Base-by-base conservation (phyloP, 441 rosid genomes). In the Biscutella laevigata region DNA sequence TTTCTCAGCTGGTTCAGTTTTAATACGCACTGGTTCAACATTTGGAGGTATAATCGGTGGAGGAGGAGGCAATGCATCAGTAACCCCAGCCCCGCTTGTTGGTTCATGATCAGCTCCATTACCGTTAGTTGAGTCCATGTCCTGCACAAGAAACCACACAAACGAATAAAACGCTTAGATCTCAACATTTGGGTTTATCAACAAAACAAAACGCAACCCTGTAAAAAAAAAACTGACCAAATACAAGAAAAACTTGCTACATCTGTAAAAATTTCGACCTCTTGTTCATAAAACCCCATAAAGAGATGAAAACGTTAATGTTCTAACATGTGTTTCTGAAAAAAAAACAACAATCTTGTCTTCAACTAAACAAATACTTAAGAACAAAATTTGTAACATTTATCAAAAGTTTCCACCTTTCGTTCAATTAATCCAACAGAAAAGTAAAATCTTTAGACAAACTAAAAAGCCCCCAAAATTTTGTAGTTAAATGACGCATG, bases 1-100 rank as follows among this genome's bases (percentile, higher is more conserved):
- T 60, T 79, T 77, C 66, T 62, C 75, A 16, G 28, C 54, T 4
- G 61, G 61, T 36, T 74, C 79, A 12, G 32, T 29, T 36, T 63
- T 65, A 13, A 59, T 64, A 10, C 39, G 49, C 28, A 69, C 34
- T 7, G 86, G 83, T 26, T 59, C 69, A n/a, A 74, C 68, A 54
- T 74, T 36, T 0, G 73, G 63, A 9, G 83, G 78, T 33, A 68
- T 50, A 15, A 72, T 11, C 21, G 66, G 59, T 3, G 81, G 77
- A 0, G 81, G 85, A 22, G 77, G 83, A 0, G 75, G 77, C 15
- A 74, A 38, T n/a, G 71, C 57, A 4, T 61, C 74, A 13, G 32
- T 13, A 20, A 58, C 64, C 4, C 71, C 79, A 61, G 22, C 64
- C 40, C 69, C 69, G 9, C 66, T 44, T 9, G 32, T 36, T 32